These are phyloP conservation scores for Dendryphion nanum DNA, from an alignment of 2,329 filamentous ascomycete genomes.

Conservation along the genomic window DNA sequence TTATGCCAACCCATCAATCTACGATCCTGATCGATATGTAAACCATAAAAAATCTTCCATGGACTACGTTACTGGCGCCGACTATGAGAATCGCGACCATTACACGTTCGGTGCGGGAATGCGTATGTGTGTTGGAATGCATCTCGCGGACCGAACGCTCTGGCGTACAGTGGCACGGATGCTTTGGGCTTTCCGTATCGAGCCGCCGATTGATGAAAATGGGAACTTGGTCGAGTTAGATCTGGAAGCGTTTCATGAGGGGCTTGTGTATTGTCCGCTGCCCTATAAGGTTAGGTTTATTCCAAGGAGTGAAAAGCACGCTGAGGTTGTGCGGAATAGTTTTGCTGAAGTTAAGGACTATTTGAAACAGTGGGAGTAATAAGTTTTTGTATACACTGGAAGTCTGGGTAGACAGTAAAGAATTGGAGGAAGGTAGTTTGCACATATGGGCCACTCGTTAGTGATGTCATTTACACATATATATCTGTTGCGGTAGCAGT, in stretches of 20 bases:
- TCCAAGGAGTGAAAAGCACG: slow-evolving; percentile 42
- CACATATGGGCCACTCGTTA: too few species aligned
- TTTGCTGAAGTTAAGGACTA: slow-evolving; percentile 22
- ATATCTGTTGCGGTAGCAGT: too few species aligned
- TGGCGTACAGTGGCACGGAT: slow-evolving; percentile 55
- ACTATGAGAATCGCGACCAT: slow-evolving; percentile 32
- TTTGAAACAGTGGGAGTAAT: slow-evolving; percentile 21
- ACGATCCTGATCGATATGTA: slow-evolving; percentile 32
- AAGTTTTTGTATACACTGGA: too few species aligned
- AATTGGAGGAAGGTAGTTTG: too few species aligned
- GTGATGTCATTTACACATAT: too few species aligned
- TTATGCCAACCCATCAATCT: slow-evolving; percentile 18
- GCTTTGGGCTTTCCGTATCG: slow-evolving; percentile 55
- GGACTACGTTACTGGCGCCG: slow-evolving; percentile 29
- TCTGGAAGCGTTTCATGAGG: slow-evolving; percentile 30
- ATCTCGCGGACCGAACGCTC: slow-evolving; percentile 57
- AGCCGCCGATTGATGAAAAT: slow-evolving; percentile 33
- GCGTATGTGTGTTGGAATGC: slow-evolving; percentile 56
- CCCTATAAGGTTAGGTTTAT: slow-evolving; percentile 53
- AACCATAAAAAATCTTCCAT: slow-evolving; percentile 25
- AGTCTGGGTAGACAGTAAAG: too few species aligned
- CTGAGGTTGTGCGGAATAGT: slow-evolving; percentile 30
- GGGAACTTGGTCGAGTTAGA: slow-evolving; percentile 44
- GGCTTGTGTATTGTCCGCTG: slow-evolving; percentile 42
- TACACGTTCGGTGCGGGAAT: slow-evolving; percentile 13